Evolutionary conservation across 805 yeast species (phyloP), one percentile per base, ranked within the genome.

Genomic region (Suhomyces prunicola): DNA sequence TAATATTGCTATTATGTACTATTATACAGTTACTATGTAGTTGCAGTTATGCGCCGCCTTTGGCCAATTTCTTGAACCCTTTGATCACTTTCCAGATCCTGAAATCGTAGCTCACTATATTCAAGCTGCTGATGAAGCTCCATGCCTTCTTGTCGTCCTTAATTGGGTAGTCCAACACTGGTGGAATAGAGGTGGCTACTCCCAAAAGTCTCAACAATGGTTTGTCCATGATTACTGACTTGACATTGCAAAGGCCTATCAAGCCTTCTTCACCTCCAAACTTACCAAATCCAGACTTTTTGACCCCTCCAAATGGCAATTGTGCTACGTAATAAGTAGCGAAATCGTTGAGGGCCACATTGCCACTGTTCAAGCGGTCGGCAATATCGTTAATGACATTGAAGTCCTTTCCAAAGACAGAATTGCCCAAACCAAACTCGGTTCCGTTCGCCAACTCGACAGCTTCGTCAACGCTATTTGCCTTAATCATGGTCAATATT

Each of bases 191-290:
- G 1, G 96, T 88, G 6, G 91, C 84, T 12, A 94, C 77, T 4
- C 80, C 79, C 13, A 75, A 55, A 40, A 68, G 61, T 52, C 79
- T 58, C 59, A 90, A 82, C 23, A 93, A 85, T 46, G 87, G 80
- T 57, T 82, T 84, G 72, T 94, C 98, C 75, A 82, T 87, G 55
- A 97, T 91, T 3, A 94, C 82, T 44, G 96, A 85, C 66, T 94
- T 94, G 51, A 90, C 88, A 52, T 85, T 79, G 68, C 98, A 93
- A 45, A 94, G 75, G 0, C 97, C 97, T 41, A 90, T 82, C 44
- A 94, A 77, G 1, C 99, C 99, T 76, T 94, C 99, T 66, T 87
- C 96, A 46, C 99, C 99, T 22, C 97, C 97, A 74, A 94, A 94
- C 67, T 93, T 93, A 53, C 99, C 99, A 65, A 91, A 94, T 0